These are phyloP conservation scores for Komagataella ulmi DNA, from an alignment of 805 yeast genomes.

Conservation along the genomic window DNA sequence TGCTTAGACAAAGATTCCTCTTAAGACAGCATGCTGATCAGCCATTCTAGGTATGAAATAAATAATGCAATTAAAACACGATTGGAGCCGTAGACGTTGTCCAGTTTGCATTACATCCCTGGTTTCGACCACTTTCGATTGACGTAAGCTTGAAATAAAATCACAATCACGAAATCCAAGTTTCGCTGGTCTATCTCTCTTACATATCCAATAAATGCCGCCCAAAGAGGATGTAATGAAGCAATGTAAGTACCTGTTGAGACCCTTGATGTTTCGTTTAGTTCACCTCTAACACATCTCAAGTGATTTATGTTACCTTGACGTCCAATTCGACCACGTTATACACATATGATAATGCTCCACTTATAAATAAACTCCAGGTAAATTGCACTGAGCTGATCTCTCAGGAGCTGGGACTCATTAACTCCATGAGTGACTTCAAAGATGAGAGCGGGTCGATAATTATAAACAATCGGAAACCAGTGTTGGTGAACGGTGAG, in stretches of 20 bases:
- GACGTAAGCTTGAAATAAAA: neutral
- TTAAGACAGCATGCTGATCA: too few relatives aligned
- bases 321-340: slow-evolving; percentile 45
- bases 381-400: slow-evolving; percentile 40
- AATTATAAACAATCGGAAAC: slow-evolving; percentile 6
- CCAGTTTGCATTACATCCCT: too few relatives aligned
- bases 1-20: too few relatives aligned
- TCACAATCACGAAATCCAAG: neutral
- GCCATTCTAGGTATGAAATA: too few relatives aligned
- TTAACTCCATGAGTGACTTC: slow-evolving; percentile 30
- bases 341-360: slow-evolving; percentile 40
- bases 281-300: neutral
- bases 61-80: too few relatives aligned
- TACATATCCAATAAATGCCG: neutral
- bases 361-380: slow-evolving; percentile 24
- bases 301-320: slow-evolving; percentile 33
- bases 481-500: slow-evolving; percentile 1
- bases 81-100: too few relatives aligned
- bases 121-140: too few relatives aligned
- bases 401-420: slow-evolving; percentile 38
- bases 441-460: slow-evolving; percentile 6
- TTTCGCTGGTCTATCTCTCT: neutral
- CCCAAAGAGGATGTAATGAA: neutral
- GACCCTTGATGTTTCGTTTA: neutral
- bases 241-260: neutral